Percentiles rank a stretch among this genome's conserved stretches.
phyloP scores from a whole-genome alignment of 2,329 filamentous ascomycete species.

The Fusarium sambucinum region DNA sequence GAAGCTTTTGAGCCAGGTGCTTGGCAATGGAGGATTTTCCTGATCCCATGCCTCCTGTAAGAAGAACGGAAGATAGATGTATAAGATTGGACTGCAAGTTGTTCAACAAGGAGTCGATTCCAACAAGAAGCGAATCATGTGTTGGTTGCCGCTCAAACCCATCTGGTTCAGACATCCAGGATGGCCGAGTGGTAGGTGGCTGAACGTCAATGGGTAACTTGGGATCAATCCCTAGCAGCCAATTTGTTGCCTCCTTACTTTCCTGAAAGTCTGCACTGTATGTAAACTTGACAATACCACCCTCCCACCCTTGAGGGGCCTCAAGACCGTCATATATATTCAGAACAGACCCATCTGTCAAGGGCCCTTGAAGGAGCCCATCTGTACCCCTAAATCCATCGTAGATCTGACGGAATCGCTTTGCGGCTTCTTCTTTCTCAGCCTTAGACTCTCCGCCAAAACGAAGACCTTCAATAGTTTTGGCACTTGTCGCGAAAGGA shows the following conservation, averaged over 20 bases:
- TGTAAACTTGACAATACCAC: constrained; percentile 85
- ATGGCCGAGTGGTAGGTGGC: constrained; percentile 74
- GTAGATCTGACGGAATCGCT: constrained; percentile 79
- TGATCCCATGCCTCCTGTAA: constrained; percentile 89
- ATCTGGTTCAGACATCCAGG: constrained; percentile 62
- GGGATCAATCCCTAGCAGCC: constrained; percentile 83
- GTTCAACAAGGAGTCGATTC: constrained; percentile 81
- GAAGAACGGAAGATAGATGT: constrained; percentile 87
- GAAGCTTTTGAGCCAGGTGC: constrained; percentile 78
- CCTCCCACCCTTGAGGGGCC: constrained; percentile 76
- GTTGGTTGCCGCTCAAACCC: constrained; percentile 68
- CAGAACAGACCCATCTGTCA: constrained; percentile 90
- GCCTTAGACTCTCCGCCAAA: constrained; percentile 90
- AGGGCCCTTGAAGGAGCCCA: constrained; percentile 81
- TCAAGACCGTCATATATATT: constrained; percentile 67
- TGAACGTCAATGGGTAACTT: constrained; percentile 82
- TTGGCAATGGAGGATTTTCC: constrained; percentile 89
- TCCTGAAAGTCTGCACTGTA: constrained; percentile 55
- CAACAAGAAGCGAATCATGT: constrained; percentile 75
- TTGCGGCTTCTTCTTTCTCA: constrained; percentile 81
- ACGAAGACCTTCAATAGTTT: constrained; percentile 74
- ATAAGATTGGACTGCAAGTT: constrained; percentile 81
- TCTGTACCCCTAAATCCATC: constrained; percentile 65
- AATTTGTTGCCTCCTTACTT: constrained; percentile 66
- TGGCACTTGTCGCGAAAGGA: constrained; percentile 75